Evolutionary conservation across 306 rosid genomes (phyloP).

Genomic region (Medicago ruthenica): DNA sequence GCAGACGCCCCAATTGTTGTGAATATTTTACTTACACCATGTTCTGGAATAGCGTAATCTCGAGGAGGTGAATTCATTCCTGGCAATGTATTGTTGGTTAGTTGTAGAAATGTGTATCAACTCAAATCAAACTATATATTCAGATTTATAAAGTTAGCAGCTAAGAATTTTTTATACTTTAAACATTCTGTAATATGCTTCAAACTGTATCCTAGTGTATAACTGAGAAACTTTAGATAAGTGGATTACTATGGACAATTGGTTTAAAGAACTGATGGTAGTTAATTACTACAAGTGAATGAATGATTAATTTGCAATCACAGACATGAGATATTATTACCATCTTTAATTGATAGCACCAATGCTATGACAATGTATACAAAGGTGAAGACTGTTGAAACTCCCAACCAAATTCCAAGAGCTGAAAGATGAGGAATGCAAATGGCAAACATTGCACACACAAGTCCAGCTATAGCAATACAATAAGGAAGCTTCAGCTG

Average conservation of each 20-base stretch:
- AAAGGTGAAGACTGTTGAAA: constrained; percentile 79
- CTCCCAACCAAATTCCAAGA: constrained; percentile 86
- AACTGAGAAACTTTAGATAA: not conserved
- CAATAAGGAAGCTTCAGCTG: constrained; percentile 84
- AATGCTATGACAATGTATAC: constrained; percentile 60
- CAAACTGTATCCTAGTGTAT: not conserved
- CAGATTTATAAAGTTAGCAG: not conserved
- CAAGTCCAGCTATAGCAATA: constrained; percentile 72
- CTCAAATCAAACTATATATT: constrained; percentile 2
- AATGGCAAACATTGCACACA: constrained; percentile 76
- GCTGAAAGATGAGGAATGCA: constrained; percentile 89
- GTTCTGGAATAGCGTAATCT: constrained; percentile 70
- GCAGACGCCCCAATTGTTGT: constrained; percentile 83
- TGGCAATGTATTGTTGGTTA: constrained; percentile 40
- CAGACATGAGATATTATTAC: constrained; percentile 56
- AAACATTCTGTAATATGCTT: not conserved
- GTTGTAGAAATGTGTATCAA: constrained; percentile 10
- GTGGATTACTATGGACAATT: not conserved
- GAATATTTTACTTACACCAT: constrained; percentile 58
- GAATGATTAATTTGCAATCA: constrained; percentile 5
- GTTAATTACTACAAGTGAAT: not conserved
- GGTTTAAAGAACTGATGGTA: too few species aligned
- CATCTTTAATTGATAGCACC: constrained; percentile 72
- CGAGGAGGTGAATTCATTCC: constrained; percentile 74
- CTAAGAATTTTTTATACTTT: not conserved